phyloP scores from a whole-genome alignment of 2,329 filamentous ascomycete genomes.

The Fusarium odoratissimum region DNA sequence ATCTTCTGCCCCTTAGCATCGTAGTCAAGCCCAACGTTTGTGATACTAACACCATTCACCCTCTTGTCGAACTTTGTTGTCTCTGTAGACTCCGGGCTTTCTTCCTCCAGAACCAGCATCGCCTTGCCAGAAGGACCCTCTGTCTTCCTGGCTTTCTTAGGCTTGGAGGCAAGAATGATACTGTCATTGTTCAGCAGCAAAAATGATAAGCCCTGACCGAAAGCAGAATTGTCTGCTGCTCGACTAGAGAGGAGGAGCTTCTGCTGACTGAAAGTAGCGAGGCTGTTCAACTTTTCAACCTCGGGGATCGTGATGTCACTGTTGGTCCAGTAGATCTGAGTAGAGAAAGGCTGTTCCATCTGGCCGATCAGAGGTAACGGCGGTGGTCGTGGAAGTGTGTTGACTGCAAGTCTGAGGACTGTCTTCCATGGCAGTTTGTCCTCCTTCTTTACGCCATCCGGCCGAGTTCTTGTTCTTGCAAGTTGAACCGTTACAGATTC shows the following conservation, averaged over 20 bases:
- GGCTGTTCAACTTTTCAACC: background rate
- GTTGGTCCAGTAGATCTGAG: background rate
- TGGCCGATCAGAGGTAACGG: background rate
- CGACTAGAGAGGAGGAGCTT: background rate
- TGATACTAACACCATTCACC: too few species aligned
- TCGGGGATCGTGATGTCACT: background rate
- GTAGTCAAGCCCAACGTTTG: too few species aligned
- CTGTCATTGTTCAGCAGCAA: too few species aligned
- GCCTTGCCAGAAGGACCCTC: background rate
- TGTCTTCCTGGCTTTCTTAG: background rate
- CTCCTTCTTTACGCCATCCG: background rate
- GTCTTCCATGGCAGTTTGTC: background rate
- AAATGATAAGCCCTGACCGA: background rate
- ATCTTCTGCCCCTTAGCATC: too few species aligned
- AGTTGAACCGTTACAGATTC: background rate
- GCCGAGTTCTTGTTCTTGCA: background rate
- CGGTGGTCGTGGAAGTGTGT: background rate
- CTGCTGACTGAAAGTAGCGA: background rate
- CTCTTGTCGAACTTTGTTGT: background rate
- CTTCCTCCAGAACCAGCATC: background rate
- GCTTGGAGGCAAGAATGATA: too few species aligned
- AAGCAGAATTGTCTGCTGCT: background rate
- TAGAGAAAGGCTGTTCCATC: background rate
- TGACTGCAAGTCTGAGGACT: background rate
- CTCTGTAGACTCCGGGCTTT: background rate